Evolutionary conservation across 2,329 filamentous ascomycete genomes (phyloP).

Genomic region (Dothideomycetes sp.): DNA sequence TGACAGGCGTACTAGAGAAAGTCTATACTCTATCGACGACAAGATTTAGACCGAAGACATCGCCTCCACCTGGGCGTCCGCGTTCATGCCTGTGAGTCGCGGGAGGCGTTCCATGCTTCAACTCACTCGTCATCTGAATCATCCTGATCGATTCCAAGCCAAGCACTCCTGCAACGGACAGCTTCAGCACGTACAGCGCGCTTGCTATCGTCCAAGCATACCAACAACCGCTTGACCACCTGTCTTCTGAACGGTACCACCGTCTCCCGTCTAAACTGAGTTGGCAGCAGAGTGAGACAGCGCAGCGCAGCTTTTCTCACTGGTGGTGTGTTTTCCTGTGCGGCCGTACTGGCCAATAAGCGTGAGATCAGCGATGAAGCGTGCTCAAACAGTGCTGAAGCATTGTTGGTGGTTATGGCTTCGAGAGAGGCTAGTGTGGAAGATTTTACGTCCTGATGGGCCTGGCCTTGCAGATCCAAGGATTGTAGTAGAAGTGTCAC

Average conservation of each 20-base stretch:
- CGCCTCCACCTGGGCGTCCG: background rate
- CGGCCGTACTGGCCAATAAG: constrained; percentile 32
- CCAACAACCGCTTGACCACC: constrained; percentile 47
- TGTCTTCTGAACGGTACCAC: constrained; percentile 49
- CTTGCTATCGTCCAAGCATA: constrained; percentile 53
- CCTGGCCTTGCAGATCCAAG: constrained; percentile 40
- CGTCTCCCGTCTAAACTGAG: constrained; percentile 39
- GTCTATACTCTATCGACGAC: constrained; percentile 10
- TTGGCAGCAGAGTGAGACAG: constrained; percentile 41
- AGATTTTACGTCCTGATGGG: constrained; percentile 46
- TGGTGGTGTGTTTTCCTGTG: constrained; percentile 26
- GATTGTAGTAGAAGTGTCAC: constrained; percentile 54
- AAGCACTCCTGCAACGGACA: constrained; percentile 51
- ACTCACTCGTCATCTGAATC: constrained; percentile 41
- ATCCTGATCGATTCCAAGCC: constrained; percentile 50
- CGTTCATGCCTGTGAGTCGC: background rate
- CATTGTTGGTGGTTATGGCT: constrained; percentile 49
- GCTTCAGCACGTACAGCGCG: constrained; percentile 54
- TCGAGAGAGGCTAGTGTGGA: constrained; percentile 52
- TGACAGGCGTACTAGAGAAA: constrained; percentile 5
- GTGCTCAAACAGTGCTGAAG: constrained; percentile 46
- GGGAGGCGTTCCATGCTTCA: background rate
- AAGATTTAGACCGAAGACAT: background rate
- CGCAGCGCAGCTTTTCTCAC: constrained; percentile 40
- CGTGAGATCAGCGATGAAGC: constrained; percentile 48